Conservation (phyloP, 139 green algal species). For the Chlorella sp. region DNA sequence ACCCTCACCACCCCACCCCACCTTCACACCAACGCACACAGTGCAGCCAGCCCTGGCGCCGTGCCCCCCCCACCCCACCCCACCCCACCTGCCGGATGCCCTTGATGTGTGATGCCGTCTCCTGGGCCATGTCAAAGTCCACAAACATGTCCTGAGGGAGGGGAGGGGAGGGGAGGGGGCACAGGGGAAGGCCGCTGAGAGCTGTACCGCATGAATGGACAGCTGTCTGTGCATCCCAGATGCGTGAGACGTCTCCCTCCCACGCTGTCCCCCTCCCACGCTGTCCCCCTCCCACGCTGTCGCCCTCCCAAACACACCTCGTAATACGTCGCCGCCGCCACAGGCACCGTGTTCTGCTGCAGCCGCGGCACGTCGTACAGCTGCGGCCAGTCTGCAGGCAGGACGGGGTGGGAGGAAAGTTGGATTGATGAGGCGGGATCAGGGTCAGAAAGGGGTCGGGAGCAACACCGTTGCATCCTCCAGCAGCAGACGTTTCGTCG, state of each 20-base stretch:
- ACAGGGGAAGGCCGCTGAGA: too few species aligned
- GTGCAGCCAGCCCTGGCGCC: too few species aligned
- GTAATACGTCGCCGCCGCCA: constrained; percentile 80
- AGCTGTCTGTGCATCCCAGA: not conserved
- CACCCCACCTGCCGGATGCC: constrained; percentile 56
- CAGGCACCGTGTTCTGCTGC: constrained; percentile 64
- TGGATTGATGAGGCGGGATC: too few species aligned
- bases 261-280: not conserved
- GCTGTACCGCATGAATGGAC: not conserved
- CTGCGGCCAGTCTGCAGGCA: constrained; percentile 71
- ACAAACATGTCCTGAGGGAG: constrained; percentile 93
- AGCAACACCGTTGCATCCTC: too few species aligned
- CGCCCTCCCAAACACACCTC: constrained; percentile 74
- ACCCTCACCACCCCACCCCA: not conserved
- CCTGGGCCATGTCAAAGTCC: constrained; percentile 83
- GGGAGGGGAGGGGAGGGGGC: not conserved
- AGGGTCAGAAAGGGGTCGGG: too few species aligned
- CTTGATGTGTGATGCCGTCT: constrained; percentile 67
- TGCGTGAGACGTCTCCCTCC: not conserved
- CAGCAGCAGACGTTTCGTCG: too few species aligned
- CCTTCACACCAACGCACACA: not conserved
- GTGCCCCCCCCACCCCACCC: not conserved
- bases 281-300: not conserved
- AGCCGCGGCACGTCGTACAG: constrained; percentile 85
- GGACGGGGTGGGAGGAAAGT: not conserved